Base-by-base conservation (phyloP, 2,329 filamentous ascomycete species). In the Exophiala sideris region DNA sequence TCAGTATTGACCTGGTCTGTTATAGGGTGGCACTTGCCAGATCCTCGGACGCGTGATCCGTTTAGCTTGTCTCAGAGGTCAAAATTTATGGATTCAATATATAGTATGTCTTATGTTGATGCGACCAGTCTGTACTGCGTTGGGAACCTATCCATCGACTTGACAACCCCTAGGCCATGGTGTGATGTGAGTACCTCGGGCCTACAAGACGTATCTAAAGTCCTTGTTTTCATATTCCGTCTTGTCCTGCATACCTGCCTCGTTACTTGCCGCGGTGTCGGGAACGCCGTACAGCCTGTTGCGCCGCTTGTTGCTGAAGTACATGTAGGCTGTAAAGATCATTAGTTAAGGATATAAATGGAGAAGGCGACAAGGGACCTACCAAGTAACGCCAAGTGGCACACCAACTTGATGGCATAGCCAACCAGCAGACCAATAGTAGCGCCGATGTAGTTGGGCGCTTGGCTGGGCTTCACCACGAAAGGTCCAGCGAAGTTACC, bases 221-320 rank as follows among this genome's bases (percentile, higher is more conserved):
- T 73, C 66, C 56, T 70, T 73, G 51, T 75, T 76, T 53, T 74
- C 67, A 53, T 73, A 74, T 58, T 51, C 48, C 1, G 48, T 75
- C 35, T 66, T 52, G 50, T 74, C 71, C 48, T 66, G 65, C 71
- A 75, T 76, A 0, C 72, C 72, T 2, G 67, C 67, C 45, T 75
- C 71, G 16, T 71, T 62, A 64, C 67, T 66, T 35, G 59, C 44
- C 46, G 65, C 59, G 62, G 71, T 71, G 51, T 72, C 60, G 33
- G 69, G 60, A 21, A 64, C 55, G 5, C 71, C 67, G 53, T 73
- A 72, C 33, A 62, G 63, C 8, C 54, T 51, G 40, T 73, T 66
- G 2, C 73, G 63, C 38, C 61, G 62, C 48, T 64, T 64, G 42
- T 73, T 73, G 5, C 62, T 61, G 4, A 65, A 57, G 56, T 68